Base-by-base conservation (phyloP, 352 stramenopile genomes). In the Pythium aphanidermatum region DNA sequence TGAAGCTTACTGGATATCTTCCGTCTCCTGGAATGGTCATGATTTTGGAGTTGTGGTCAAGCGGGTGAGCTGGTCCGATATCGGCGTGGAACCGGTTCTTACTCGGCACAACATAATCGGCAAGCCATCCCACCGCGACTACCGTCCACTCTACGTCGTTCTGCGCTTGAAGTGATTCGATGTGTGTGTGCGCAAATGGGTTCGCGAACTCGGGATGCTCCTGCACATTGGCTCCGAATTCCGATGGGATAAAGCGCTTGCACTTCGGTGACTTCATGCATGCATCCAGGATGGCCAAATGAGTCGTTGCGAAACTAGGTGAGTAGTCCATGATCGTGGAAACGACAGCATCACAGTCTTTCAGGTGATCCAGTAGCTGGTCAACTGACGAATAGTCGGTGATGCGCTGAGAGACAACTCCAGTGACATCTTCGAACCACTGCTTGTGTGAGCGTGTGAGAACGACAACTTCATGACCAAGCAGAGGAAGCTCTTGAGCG, bases 171-270 rank as follows among this genome's bases (percentile, higher is more conserved):
- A 76, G 53, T 9, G 50, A 42, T 12, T 70, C 32, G 23, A 46
- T 52, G 21, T 65, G 21, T 9, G 35, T 26, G 14, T 25, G 5
- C 14, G 63, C 48, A 29, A 45, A 32, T 13, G 52, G 28, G 29
- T 66, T 46, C 12, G 42, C 17, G 4, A 46, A 27, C 23, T 72
- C 48, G 0, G 51, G 52, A 36, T 55, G 47, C 2, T 63, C 51
- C 29, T 76, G 62, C 9, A 34, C 27, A 43, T 73, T 72, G 29
- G 27, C 60, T 4, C 52, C 55, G 30, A 58, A 77, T 51, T 70
- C 63, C 12, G 60, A 45, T 14, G 66, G 60, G 41, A 77, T 69
- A 46, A 73, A 77, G 37, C 66, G 63, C 56, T 71, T 68, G 51
- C 66, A 76, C 19, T 63, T 73, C 32, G 51, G 30, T 14, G 58